These are phyloP conservation scores for Hydrangea macrophylla DNA, from an alignment of 148 eudicot genomes.

Conservation along the genomic window DNA sequence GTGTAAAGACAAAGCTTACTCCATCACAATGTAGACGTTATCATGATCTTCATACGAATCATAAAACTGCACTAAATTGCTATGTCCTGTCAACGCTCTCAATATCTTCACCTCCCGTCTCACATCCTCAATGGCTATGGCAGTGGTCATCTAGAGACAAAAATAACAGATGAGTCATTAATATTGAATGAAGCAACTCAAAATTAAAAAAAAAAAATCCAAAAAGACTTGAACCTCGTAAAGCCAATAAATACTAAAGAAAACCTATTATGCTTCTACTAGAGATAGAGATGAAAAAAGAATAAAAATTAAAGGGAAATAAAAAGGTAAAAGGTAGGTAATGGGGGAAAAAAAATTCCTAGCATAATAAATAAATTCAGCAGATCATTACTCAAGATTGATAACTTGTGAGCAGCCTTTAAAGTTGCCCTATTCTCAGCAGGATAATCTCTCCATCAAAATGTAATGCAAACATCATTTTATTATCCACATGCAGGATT, in stretches of 20 bases:
- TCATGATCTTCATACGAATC: constrained; percentile 92
- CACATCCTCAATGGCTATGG: constrained; percentile 95
- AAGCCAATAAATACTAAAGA: not conserved
- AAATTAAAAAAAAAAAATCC: not conserved
- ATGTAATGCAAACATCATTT: not conserved
- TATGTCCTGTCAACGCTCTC: constrained; percentile 80
- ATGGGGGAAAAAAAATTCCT: not conserved
- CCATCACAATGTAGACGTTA: constrained; percentile 93
- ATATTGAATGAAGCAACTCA: not conserved
- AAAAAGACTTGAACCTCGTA: not conserved
- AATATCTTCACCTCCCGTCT: constrained; percentile 91
- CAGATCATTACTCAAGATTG: not conserved
- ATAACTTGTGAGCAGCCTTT: not conserved
- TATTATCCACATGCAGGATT: not conserved
- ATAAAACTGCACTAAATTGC: constrained; percentile 67
- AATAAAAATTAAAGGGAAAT: not conserved
- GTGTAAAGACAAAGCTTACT: constrained; percentile 47
- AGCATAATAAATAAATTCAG: not conserved
- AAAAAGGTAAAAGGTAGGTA: not conserved
- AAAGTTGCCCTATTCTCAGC: not conserved
- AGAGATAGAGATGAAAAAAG: not conserved
- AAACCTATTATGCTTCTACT: not conserved
- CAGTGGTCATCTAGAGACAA: constrained; percentile 78
- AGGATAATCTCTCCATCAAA: not conserved
- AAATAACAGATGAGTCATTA: too few species aligned